Base-by-base conservation (phyloP, 129 eudicot genomes). In the Flaveria bidentis region DNA sequence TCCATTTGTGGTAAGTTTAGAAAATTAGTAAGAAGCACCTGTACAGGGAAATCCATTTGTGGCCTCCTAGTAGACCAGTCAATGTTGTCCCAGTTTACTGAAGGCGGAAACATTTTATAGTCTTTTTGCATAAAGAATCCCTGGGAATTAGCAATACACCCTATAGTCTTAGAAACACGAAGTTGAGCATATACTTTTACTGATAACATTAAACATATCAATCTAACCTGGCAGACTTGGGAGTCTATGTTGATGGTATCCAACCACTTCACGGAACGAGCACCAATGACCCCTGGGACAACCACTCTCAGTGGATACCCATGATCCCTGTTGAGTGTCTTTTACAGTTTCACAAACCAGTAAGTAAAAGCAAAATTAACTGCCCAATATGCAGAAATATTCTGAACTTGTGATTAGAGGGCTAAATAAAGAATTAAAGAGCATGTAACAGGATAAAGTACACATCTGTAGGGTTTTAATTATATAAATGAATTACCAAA, bases 101-200 rank as follows among this genome's bases (percentile, higher is more conserved):
- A 82, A 81, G 99, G 99, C 41, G 99, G 97, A 80, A 94, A 94
- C 97, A 91, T 91, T 71, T 94, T 94, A 65, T 94, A 94, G 83
- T 94, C 99, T 83, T 87, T 94, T 78, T 94, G 97, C 99, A 91
- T 86, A 69, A 94, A 94, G 86, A 94, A 94, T 71, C 98, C 98
- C 98, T 94, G 85, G 14, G 42, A 51, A 75, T 58, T 73, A 86
- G 72, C 72, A 80, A 88, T 63, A 39, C 15, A 64, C 79, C 47
- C 2, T 36, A 36, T 10, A 4, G 36, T 53, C 62, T 57, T 50
- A 55, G 50, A 73, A 47, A 67, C 42, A 58, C 18, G 17, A 73
- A 73, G 8, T 0, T 9, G 49, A 16, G 12, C 56, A 33, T 68
- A 44, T 22, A 45, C 1, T 44, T 36, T 46, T 14, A 62, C 30